A percentile compares a stretch with the other conserved stretches of the same genome.
Evolutionary conservation across 2,329 filamentous ascomycete species (phyloP).

Genomic region (Fusarium globosum): DNA sequence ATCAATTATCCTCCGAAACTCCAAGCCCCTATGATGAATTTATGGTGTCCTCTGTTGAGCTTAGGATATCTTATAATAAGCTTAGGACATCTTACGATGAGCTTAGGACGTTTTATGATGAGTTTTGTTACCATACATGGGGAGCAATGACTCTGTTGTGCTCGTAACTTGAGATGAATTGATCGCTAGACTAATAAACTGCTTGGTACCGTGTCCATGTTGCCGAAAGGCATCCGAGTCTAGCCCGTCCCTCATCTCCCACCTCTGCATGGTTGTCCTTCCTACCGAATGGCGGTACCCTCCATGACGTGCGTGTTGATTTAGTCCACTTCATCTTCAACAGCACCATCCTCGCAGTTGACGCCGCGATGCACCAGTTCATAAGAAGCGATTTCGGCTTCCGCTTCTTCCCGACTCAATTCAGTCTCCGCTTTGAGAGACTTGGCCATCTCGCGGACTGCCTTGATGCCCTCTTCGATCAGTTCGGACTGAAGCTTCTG

Average conservation of each 20-base stretch:
- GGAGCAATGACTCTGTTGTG: too few species aligned
- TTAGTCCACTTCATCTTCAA: neutral
- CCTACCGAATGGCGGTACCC: too few species aligned
- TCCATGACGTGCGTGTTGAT: neutral
- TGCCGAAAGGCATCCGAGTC: neutral
- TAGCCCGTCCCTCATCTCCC: too few species aligned
- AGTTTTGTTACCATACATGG: accelerated
- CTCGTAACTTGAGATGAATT: neutral
- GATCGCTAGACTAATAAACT: neutral
- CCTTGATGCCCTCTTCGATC: too few species aligned
- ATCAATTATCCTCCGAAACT: neutral
- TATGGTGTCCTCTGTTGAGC: neutral
- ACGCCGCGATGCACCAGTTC: neutral
- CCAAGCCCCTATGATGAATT: accelerated
- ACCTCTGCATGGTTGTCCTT: too few species aligned
- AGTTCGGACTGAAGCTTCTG: too few species aligned
- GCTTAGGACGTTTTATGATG: too few species aligned
- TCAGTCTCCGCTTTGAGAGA: neutral
- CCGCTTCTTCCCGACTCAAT: neutral
- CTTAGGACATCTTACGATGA: too few species aligned
- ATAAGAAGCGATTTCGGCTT: neutral
- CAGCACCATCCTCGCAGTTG: neutral
- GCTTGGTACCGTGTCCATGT: neutral
- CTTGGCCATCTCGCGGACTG: neutral
- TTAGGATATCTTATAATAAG: too few species aligned